Conservation (phyloP, 352 stramenopile species). For the Globisporangium echinulatum region DNA sequence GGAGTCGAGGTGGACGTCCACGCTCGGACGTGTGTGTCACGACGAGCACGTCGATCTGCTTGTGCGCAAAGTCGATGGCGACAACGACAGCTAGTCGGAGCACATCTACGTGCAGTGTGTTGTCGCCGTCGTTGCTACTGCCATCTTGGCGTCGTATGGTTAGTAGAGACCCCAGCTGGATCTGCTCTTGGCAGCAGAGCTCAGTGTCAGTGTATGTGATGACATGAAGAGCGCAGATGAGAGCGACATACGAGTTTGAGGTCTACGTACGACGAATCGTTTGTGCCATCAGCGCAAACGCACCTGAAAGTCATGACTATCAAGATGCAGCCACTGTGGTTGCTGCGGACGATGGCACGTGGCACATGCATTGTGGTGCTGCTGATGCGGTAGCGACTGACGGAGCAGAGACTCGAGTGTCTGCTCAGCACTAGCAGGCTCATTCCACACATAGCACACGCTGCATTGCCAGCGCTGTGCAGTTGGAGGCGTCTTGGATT, state of each 20-base stretch:
- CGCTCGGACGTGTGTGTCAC: constrained; percentile 1
- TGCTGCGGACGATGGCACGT: constrained; percentile 17
- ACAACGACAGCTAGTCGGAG: constrained; percentile 11
- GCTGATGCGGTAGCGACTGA: background rate
- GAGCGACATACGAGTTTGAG: no score
- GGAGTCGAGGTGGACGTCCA: background rate
- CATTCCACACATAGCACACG: constrained; percentile 17
- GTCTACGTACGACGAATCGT: no score
- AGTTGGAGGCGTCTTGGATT: background rate
- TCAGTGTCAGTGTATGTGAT: no score
- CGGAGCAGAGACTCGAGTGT: background rate
- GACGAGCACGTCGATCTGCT: constrained; percentile 17
- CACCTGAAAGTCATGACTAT: constrained; percentile 19
- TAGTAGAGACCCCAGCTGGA: constrained; percentile 20
- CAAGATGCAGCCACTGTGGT: constrained; percentile 24
- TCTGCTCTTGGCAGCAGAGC: background rate
- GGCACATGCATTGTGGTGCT: no score
- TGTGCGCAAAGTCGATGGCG: constrained; percentile 17
- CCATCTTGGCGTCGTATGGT: background rate
- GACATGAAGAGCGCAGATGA: no score
- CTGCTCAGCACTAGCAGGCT: background rate
- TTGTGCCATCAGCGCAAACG: no score
- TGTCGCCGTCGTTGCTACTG: no score
- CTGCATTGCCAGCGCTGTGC: constrained; percentile 13
- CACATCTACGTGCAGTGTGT: no score